phyloP scores from a whole-genome alignment of 768 basidiomycete species.

The Naganishia vishniacii region DNA sequence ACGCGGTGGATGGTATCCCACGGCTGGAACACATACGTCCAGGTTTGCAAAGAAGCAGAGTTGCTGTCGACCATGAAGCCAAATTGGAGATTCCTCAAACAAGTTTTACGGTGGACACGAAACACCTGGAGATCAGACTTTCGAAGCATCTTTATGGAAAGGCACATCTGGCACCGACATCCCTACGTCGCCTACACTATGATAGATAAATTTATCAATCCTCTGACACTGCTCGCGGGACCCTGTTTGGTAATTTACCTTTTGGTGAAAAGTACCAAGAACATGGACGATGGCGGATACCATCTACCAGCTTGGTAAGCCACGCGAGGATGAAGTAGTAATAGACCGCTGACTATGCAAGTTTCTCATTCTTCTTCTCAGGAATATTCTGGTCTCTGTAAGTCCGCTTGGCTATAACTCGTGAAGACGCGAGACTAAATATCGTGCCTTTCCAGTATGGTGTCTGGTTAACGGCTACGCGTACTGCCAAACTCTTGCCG shows the following conservation, averaged over 20 bases:
- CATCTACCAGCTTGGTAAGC: slow-evolving; percentile 49
- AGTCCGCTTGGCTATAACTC: slow-evolving; percentile 17
- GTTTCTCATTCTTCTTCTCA: background rate
- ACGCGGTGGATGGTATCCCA: slow-evolving; percentile 95
- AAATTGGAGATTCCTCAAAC: slow-evolving; percentile 91
- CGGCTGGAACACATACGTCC: slow-evolving; percentile 88
- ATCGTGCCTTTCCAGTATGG: slow-evolving; percentile 38
- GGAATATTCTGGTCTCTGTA: slow-evolving; percentile 42
- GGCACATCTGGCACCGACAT: slow-evolving; percentile 79
- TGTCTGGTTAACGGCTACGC: slow-evolving; percentile 51
- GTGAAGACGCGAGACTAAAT: background rate
- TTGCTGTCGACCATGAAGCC: slow-evolving; percentile 90
- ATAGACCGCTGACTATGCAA: background rate
- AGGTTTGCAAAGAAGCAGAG: slow-evolving; percentile 55
- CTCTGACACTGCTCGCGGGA: slow-evolving; percentile 73
- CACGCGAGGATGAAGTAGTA: background rate
- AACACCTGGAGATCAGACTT: slow-evolving; percentile 92
- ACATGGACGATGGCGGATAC: slow-evolving; percentile 41
- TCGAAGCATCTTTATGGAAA: slow-evolving; percentile 78
- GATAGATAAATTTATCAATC: slow-evolving; percentile 56
- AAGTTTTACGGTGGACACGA: slow-evolving; percentile 85
- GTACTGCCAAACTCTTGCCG: slow-evolving; percentile 63
- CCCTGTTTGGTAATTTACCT: slow-evolving; percentile 71
- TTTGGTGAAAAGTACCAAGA: slow-evolving; percentile 69
- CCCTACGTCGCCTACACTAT: slow-evolving; percentile 80